Conservation (phyloP, 805 yeast species). For the Candida hungchunana region DNA sequence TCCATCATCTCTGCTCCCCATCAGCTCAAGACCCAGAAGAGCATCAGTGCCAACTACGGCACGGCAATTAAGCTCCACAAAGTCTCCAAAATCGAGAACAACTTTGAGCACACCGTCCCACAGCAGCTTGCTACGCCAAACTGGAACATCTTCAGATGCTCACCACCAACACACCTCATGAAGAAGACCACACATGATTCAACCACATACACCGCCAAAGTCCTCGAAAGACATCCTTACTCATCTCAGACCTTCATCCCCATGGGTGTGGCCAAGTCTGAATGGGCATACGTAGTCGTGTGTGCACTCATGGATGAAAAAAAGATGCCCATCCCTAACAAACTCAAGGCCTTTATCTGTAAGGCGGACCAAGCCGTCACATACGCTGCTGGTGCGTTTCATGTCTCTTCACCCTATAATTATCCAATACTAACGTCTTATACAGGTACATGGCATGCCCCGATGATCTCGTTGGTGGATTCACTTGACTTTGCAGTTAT, state of each 20-base stretch:
- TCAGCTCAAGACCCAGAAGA: constrained; percentile 43
- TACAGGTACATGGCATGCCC: constrained; percentile 87
- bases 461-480: constrained; percentile 81
- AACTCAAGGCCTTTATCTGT: constrained; percentile 66
- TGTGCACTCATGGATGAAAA: constrained; percentile 53
- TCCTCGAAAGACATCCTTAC: constrained; percentile 85
- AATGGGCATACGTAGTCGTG: constrained; percentile 69
- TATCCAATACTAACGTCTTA: no score
- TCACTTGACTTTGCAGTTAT: constrained; percentile 82
- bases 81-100: constrained; percentile 64
- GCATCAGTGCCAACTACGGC: constrained; percentile 80
- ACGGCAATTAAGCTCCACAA: constrained; percentile 77
- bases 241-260: constrained; percentile 91
- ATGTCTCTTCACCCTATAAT: no score
- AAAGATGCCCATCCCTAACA: constrained; percentile 58
- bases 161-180: constrained; percentile 61
- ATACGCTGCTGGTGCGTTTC: constrained; percentile 51
- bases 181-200: constrained; percentile 4
- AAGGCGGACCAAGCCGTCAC: constrained; percentile 87
- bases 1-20: constrained; percentile 74
- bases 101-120: constrained; percentile 44
- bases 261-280: constrained; percentile 59
- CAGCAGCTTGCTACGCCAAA: constrained; percentile 52
- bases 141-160: constrained; percentile 81
- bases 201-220: constrained; percentile 37